Evolutionary conservation across 2,329 filamentous ascomycete genomes (phyloP).

Genomic region (Emergomyces orientalis): DNA sequence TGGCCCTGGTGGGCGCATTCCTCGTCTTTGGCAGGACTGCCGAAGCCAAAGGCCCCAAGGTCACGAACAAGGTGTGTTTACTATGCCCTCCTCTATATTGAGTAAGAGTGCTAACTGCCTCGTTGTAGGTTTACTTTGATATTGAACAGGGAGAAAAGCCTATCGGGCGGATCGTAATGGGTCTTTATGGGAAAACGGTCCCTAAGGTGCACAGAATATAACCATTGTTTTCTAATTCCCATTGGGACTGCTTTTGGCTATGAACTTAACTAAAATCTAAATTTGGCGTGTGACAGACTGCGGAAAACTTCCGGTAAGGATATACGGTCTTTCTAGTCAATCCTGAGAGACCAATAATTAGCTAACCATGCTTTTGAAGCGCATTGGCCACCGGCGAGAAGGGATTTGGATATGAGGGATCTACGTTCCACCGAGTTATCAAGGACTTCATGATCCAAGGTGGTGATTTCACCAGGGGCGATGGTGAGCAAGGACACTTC

Average conservation of each 20-base stretch:
- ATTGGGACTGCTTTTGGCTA: neutral
- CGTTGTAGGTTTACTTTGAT: slow-evolving; percentile 52
- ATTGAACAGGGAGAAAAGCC: slow-evolving; percentile 54
- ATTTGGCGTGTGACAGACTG: slow-evolving; percentile 38
- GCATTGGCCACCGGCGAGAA: slow-evolving; percentile 58
- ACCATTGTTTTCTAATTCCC: slow-evolving; percentile 13
- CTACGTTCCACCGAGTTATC: slow-evolving; percentile 61
- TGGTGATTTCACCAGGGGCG: slow-evolving; percentile 56
- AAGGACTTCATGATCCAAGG: slow-evolving; percentile 63
- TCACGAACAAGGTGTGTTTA: slow-evolving; percentile 70
- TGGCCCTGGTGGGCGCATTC: slow-evolving; percentile 66
- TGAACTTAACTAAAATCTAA: neutral
- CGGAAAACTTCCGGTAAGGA: slow-evolving; percentile 53
- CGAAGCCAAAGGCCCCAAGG: slow-evolving; percentile 82
- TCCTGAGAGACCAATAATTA: neutral
- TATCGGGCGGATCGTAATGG: slow-evolving; percentile 53
- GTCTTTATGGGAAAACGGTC: slow-evolving; percentile 58
- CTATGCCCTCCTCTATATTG: neutral
- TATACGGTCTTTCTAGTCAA: neutral
- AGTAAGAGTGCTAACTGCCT: neutral
- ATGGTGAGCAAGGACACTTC: slow-evolving; percentile 34
- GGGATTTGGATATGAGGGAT: slow-evolving; percentile 58
- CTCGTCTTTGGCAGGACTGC: slow-evolving; percentile 66
- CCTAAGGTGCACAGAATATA: slow-evolving; percentile 44
- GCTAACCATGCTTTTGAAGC: slow-evolving; percentile 17